phyloP scores from a whole-genome alignment of 441 rosid genomes.

The Aquilaria agallochum region DNA sequence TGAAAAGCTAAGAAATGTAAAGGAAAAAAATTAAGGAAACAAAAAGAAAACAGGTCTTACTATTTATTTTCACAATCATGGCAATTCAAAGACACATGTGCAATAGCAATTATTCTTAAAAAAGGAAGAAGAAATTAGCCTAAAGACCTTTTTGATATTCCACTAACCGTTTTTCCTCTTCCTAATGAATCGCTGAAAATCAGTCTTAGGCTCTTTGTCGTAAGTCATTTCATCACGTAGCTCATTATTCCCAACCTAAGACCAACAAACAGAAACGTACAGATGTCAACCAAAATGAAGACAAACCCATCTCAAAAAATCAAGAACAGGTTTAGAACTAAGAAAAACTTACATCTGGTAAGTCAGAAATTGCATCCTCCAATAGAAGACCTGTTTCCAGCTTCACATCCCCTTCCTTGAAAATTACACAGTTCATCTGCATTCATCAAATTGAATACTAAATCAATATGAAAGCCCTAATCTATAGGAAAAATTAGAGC shows the following conservation, averaged over 20 bases:
- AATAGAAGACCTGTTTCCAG: slow-evolving; percentile 45
- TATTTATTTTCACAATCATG: neutral
- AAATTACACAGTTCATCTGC: slow-evolving; percentile 47
- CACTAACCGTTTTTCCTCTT: slow-evolving; percentile 43
- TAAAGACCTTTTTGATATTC: neutral
- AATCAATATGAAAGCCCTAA: neutral
- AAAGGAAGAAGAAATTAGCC: neutral
- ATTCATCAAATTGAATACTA: slow-evolving; percentile 1
- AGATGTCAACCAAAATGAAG: neutral
- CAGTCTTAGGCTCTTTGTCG: slow-evolving; percentile 38
- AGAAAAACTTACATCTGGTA: slow-evolving; percentile 45
- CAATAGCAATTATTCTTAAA: neutral
- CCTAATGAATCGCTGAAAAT: slow-evolving; percentile 60
- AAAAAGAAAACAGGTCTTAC: neutral
- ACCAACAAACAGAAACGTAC: neutral
- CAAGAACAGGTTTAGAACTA: neutral
- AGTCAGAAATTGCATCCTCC: slow-evolving; percentile 61
- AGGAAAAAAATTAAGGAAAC: too few relatives aligned
- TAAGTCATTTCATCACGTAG: slow-evolving; percentile 50
- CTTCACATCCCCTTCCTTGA: slow-evolving; percentile 36
- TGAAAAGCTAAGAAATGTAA: neutral
- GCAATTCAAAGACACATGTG: neutral
- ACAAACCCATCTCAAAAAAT: neutral
- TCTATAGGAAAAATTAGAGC: neutral
- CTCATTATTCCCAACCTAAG: slow-evolving; percentile 56